Evolutionary conservation across 139 green algal species (phyloP), one percentile per base, ranked within the genome.

Genomic region (Yamagishiella unicocca): DNA sequence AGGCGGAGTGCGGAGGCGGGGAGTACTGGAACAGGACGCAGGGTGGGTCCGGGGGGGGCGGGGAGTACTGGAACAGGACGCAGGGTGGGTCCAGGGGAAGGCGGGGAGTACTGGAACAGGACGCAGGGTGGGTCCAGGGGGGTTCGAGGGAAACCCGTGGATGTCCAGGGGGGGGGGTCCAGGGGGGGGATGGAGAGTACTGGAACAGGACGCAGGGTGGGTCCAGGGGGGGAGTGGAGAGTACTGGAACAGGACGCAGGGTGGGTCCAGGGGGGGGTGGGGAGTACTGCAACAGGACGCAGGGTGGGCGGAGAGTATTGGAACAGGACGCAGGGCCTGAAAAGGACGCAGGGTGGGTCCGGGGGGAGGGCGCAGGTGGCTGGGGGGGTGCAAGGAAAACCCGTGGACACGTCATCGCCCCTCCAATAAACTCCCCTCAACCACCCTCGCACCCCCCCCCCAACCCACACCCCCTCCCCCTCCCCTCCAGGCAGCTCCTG

Each of bases 141-240:
- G n/a, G n/a, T n/a, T n/a, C n/a, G n/a, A n/a, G n/a, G n/a, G n/a
- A n/a, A n/a, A n/a, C n/a, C n/a, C n/a, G n/a, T n/a, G n/a, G n/a
- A n/a, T n/a, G n/a, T n/a, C n/a, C n/a, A n/a, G n/a, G n/a, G n/a
- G n/a, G n/a, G 10, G 2, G 82, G 6, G 31, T 35, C 19, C 86
- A 53, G 21, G 96, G 94, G 88, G 73, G 43, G 70, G 70, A 35
- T 17, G 89, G 86, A 25, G 89, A 73, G 77, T 96, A 91, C 89
- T 95, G 93, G 93, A 93, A 95, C 77, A 61, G 42, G 3, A 91
- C n/a, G n/a, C n/a, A n/a, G n/a, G n/a, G n/a, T n/a, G n/a, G n/a
- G n/a, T n/a, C n/a, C n/a, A n/a, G n/a, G n/a, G n/a, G n/a, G n/a
- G n/a, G n/a, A 40, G 67, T n/a, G n/a, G n/a, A n/a, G n/a, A n/a